phyloP scores from a whole-genome alignment of 2,329 filamentous ascomycete genomes.

The Ceratocystis cubensis region DNA sequence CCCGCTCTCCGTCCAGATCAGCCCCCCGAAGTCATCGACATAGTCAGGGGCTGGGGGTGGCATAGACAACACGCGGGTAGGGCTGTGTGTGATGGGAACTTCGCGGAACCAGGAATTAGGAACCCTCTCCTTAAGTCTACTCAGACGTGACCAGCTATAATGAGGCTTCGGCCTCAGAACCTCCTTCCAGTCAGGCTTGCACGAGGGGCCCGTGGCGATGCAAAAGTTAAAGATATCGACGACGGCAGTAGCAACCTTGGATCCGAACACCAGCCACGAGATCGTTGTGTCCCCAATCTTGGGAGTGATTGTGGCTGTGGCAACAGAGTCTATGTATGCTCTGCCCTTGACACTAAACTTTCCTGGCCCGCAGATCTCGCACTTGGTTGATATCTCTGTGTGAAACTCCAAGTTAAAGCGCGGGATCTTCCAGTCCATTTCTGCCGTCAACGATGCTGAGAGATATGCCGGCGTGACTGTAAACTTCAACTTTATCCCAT shows the following conservation, averaged over 20 bases:
- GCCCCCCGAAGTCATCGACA: constrained; percentile 8
- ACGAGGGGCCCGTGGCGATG: constrained; percentile 9
- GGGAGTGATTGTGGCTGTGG: constrained; percentile 6
- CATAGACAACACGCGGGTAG: not conserved
- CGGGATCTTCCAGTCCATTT: constrained; percentile 13
- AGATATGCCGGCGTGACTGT: not conserved
- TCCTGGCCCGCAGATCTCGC: constrained; percentile 8
- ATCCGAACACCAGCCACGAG: constrained; percentile 4
- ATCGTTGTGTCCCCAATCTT: not conserved
- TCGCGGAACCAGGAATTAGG: constrained; percentile 10
- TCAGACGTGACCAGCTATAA: not conserved
- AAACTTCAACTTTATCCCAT: constrained; percentile 3
- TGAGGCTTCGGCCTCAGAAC: not conserved
- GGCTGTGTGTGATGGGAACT: not conserved
- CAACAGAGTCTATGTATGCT: not conserved
- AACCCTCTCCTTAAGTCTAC: constrained; percentile 4
- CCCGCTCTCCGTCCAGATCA: not conserved
- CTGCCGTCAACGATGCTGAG: not conserved
- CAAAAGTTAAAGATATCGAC: constrained; percentile 6
- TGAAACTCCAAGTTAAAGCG: not conserved
- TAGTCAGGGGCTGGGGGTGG: not conserved
- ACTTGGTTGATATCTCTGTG: constrained; percentile 8
- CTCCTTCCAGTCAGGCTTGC: constrained; percentile 11
- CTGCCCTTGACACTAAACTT: constrained; percentile 4
- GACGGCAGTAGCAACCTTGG: not conserved